Evolutionary conservation across 108 stramenopile species (phyloP).

Genomic region (Nitzschia palea): DNA sequence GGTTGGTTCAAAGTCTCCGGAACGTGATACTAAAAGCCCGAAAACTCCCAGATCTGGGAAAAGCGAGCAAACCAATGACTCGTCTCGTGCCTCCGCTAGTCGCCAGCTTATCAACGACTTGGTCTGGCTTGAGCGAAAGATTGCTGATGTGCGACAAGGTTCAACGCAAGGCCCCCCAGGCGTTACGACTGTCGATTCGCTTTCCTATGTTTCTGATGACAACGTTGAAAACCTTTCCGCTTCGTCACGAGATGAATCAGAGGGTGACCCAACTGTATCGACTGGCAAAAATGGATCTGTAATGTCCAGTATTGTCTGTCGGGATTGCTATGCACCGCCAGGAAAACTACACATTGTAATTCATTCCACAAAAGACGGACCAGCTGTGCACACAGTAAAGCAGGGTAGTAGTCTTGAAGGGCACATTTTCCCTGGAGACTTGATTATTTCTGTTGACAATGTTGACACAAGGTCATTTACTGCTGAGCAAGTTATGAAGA

Average conservation of each 20-base stretch:
- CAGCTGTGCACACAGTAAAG: conserved; percentile 69
- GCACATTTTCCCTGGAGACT: conserved; percentile 72
- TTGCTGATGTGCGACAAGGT: conserved; percentile 51
- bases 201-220: conserved; percentile 62
- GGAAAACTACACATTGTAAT: conserved; percentile 76
- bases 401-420: conserved; percentile 65
- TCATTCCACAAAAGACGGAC: conserved; percentile 84
- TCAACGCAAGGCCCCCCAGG: background rate
- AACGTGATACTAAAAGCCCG: background rate
- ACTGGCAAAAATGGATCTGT: conserved; percentile 18
- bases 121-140: conserved; percentile 78
- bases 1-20: background rate
- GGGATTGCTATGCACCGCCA: conserved; percentile 74
- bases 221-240: conserved; percentile 25
- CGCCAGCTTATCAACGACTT: conserved; percentile 64
- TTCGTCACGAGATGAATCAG: conserved; percentile 18
- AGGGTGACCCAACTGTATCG: conserved; percentile 26
- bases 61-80: conserved; percentile 11
- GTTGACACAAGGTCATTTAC: conserved; percentile 69
- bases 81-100: conserved; percentile 29
- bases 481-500: conserved; percentile 71
- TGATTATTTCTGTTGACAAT: conserved; percentile 81
- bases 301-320: conserved; percentile 63
- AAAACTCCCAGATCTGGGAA: conserved; percentile 5
- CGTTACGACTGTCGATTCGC: conserved; percentile 44